Evolutionary conservation across 306 rosid species (phyloP).

Genomic region (Rubus parviflorus): DNA sequence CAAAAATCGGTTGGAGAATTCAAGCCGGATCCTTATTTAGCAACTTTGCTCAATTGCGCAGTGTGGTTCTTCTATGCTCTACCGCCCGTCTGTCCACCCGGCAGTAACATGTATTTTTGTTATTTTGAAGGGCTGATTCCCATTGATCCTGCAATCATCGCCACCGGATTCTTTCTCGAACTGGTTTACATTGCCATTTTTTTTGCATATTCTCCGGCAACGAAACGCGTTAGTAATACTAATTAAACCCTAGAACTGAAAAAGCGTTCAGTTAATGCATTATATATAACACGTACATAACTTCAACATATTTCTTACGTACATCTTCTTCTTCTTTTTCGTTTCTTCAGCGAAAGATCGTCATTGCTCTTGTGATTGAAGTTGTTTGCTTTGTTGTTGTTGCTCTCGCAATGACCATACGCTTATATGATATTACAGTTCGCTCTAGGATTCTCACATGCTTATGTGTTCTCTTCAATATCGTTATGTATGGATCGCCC

Average conservation of each 20-base stretch:
- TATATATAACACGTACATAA: background rate
- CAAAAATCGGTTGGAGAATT: slow-evolving; percentile 55
- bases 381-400: slow-evolving; percentile 27
- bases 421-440: background rate
- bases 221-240: slow-evolving; percentile 43
- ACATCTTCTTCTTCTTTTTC: no score
- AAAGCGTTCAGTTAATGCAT: background rate
- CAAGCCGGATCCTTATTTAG: slow-evolving; percentile 67
- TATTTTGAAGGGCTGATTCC: background rate
- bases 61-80: slow-evolving; percentile 63
- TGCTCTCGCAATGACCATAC: slow-evolving; percentile 20
- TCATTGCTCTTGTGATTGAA: slow-evolving; percentile 36
- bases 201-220: slow-evolving; percentile 27
- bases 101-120: slow-evolving; percentile 37
- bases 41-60: slow-evolving; percentile 53
- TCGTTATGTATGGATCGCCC: slow-evolving; percentile 71
- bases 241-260: background rate
- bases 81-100: slow-evolving; percentile 51
- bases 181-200: slow-evolving; percentile 50
- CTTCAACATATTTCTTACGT: no score
- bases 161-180: slow-evolving; percentile 45
- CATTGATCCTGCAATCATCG: slow-evolving; percentile 33
- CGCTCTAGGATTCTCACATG: slow-evolving; percentile 44
- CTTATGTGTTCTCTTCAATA: slow-evolving; percentile 51
- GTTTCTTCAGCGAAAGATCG: slow-evolving; percentile 48